phyloP scores from a whole-genome alignment of 495 filamentous ascomycete genomes.

The Cudoniella acicularis region DNA sequence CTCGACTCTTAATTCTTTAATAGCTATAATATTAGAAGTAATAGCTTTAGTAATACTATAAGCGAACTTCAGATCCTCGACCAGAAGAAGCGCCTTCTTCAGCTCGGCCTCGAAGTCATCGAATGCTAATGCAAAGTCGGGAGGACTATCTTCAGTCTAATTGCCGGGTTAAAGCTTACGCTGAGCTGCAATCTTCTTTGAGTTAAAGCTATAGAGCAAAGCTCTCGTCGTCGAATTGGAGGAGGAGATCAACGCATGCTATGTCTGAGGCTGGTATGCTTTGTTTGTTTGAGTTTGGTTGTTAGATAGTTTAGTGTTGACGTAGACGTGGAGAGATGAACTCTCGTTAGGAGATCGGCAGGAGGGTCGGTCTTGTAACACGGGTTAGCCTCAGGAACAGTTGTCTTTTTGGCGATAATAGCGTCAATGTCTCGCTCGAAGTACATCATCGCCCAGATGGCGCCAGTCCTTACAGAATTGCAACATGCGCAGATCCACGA shows the following conservation, averaged over 20 bases:
- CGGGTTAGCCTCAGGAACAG: too few relatives aligned
- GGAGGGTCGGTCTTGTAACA: too few relatives aligned
- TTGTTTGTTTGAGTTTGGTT: slow-evolving; percentile 6
- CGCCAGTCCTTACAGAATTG: too few relatives aligned
- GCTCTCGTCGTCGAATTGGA: slow-evolving; percentile 18
- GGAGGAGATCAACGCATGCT: slow-evolving; percentile 13
- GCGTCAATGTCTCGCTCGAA: too few relatives aligned
- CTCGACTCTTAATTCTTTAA: slow-evolving; percentile 6
- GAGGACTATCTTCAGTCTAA: slow-evolving; percentile 23
- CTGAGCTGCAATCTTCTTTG: slow-evolving; percentile 18
- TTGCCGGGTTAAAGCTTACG: slow-evolving; percentile 23
- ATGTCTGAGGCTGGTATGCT: slow-evolving; percentile 12
- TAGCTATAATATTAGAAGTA: slow-evolving; percentile 8
- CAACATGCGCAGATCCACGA: too few relatives aligned
- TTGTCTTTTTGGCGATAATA: too few relatives aligned
- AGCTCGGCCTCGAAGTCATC: slow-evolving; percentile 24
- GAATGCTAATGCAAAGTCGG: slow-evolving; percentile 20
- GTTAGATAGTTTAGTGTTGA: slow-evolving; percentile 7
- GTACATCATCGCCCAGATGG: too few relatives aligned
- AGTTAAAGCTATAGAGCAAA: slow-evolving; percentile 22
- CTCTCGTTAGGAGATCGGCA: slow-evolving; percentile 5
- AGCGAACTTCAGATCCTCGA: slow-evolving; percentile 24
- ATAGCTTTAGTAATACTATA: slow-evolving; percentile 16
- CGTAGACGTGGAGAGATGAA: neutral
- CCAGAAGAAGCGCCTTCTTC: slow-evolving; percentile 14